Evolutionary conservation across 352 stramenopile genomes (phyloP), one percentile per base, ranked within the genome.

Genomic region (Elongisporangium undulatum): DNA sequence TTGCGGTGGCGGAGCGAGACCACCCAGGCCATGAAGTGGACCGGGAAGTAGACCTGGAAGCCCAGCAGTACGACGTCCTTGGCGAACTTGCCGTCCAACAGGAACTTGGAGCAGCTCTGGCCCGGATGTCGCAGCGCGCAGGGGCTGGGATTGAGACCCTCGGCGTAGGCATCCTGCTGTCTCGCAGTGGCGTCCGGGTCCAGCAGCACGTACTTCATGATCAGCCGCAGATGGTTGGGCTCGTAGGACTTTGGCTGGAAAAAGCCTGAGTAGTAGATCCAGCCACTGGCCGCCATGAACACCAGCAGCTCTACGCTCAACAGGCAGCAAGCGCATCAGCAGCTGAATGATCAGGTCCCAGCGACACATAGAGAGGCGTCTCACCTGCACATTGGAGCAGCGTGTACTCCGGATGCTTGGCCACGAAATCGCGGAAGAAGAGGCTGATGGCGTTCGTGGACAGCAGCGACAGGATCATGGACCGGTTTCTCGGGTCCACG

Each of bases 231-330:
- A 61, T 89, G 77, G 1, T 75, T 75, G 4, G 65, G 67, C 21
- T 82, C 67, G 61, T 85, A 89, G 53, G 72, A 82, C 10, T 86
- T 76, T 2, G 77, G 80, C 48, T 84, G 64, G 63, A 88, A 85
- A 48, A 87, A 76, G 2, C 59, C 69, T 8, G 80, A 85, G 62
- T 74, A 81, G 59, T 83, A 75, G 64, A 87, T 86, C 79, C 77
- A 90, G 2, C 74, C 80, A 8, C 74, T 65, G 2, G 72, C 67
- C 23, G 62, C 58, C 64, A 87, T 75, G 64, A 87, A 90, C 39
- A 69, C 62, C 3, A 71, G 61, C 34, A 88, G 68, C 55, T 88
- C 78, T 79, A 55, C 4, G 16, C 20, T 19, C 7, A 56, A 15
- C 7, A 7, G 1, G 49, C 20, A 58, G 9, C 23, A 49, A 57